These are phyloP conservation scores for Candida sanyiensis DNA, from an alignment of 805 yeast species.

Conservation along the genomic window DNA sequence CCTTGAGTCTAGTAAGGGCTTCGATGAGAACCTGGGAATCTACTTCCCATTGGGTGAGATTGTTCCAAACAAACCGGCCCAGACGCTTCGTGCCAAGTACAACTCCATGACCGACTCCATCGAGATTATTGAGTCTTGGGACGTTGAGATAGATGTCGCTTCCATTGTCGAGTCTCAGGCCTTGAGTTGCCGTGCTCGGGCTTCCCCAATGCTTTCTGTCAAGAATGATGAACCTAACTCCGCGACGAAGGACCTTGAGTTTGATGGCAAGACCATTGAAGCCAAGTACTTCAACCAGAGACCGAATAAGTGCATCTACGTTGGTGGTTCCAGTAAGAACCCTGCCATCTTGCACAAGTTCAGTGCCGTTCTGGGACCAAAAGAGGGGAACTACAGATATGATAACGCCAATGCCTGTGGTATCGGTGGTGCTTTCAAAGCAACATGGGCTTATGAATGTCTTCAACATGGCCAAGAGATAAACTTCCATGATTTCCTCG, in stretches of 20 bases:
- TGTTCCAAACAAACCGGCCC: slow-evolving; percentile 73
- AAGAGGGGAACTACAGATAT: slow-evolving; percentile 58
- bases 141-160: slow-evolving; percentile 58
- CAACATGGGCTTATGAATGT: slow-evolving; percentile 55
- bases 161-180: slow-evolving; percentile 87
- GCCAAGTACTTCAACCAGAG: slow-evolving; percentile 27
- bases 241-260: slow-evolving; percentile 18
- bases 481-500: slow-evolving; percentile 41
- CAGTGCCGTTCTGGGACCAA: slow-evolving; percentile 59
- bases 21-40: slow-evolving; percentile 55
- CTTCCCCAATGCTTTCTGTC: slow-evolving; percentile 65
- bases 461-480: slow-evolving; percentile 12
- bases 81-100: slow-evolving; percentile 48
- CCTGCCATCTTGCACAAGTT: slow-evolving; percentile 59
- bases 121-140: slow-evolving; percentile 36
- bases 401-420: slow-evolving; percentile 90
- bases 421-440: slow-evolving; percentile 83
- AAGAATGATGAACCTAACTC: slow-evolving; percentile 3
- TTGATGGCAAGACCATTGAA: slow-evolving; percentile 29
- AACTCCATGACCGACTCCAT: slow-evolving; percentile 26
- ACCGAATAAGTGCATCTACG: slow-evolving; percentile 72
- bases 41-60: slow-evolving; percentile 91
- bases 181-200: slow-evolving; percentile 71
- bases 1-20: slow-evolving; percentile 31
- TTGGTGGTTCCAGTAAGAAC: slow-evolving; percentile 85